Percentiles rank a stretch among this genome's conserved stretches.
phyloP scores from a whole-genome alignment of 441 rosid species.

The California macrophylla region DNA sequence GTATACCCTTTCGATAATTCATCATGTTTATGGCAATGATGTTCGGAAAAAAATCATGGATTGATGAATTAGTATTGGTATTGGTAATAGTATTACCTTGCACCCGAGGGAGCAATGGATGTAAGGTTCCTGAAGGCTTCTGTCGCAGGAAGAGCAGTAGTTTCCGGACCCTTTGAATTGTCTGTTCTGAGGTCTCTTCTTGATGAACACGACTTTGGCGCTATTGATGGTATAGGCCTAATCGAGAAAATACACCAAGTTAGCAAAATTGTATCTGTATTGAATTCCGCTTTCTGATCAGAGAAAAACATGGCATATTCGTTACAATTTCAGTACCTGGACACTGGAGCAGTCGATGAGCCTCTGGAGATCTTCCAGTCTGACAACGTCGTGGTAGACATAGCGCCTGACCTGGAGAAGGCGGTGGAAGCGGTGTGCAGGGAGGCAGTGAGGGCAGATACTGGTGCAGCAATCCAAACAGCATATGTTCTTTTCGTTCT shows the following conservation, averaged over 20 bases:
- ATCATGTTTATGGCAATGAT: neutral
- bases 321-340: conserved; percentile 39
- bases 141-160: conserved; percentile 78
- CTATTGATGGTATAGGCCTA: conserved; percentile 81
- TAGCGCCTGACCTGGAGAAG: conserved; percentile 93
- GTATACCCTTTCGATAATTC: neutral
- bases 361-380: conserved; percentile 80
- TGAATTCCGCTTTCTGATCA: neutral
- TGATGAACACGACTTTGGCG: conserved; percentile 86
- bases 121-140: conserved; percentile 87
- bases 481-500: conserved; percentile 83
- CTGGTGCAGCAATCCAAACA: conserved; percentile 86
- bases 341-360: conserved; percentile 87
- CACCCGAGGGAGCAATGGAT: conserved; percentile 82
- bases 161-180: conserved; percentile 88
- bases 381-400: conserved; percentile 87
- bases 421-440: conserved; percentile 68
- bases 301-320: neutral
- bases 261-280: neutral
- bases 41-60: too few species aligned
- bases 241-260: neutral
- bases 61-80: too few species aligned
- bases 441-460: conserved; percentile 85
- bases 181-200: conserved; percentile 87
- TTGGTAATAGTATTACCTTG: too few species aligned